Percentiles rank a stretch among this genome's conserved stretches.
Conservation (phyloP, 2,329 filamentous ascomycete genomes). For the Dryadomyces sulphureus region DNA sequence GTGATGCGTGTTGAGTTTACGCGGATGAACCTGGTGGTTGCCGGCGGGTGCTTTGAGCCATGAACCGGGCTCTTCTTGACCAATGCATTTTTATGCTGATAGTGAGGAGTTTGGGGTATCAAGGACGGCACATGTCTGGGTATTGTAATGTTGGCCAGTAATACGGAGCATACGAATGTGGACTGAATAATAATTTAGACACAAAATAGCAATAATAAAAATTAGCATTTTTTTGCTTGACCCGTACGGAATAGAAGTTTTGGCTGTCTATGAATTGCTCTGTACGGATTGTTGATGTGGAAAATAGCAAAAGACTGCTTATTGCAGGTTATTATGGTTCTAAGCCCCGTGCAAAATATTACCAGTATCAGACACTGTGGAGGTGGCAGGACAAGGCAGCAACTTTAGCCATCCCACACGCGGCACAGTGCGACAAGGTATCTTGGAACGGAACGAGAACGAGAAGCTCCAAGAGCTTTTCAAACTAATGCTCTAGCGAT, state of each 20-base stretch:
- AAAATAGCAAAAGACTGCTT: background rate
- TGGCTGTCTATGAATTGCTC: too few relatives aligned
- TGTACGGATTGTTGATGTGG: background rate
- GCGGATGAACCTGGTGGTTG: conserved; percentile 84
- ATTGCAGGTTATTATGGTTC: too few relatives aligned
- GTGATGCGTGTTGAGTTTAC: conserved; percentile 91
- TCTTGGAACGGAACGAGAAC: too few relatives aligned
- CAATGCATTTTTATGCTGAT: background rate
- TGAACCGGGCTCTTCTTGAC: conserved; percentile 14
- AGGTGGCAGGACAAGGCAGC: background rate
- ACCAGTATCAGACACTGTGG: background rate
- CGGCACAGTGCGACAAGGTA: background rate
- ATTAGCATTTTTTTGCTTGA: too few relatives aligned
- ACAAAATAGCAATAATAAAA: background rate
- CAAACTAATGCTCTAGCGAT: background rate
- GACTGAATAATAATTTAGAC: background rate
- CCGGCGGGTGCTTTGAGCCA: conserved; percentile 57
- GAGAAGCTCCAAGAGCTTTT: background rate
- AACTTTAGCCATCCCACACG: background rate
- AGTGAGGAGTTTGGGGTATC: background rate
- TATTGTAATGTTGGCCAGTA: background rate
- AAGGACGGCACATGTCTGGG: background rate
- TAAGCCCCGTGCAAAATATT: too few relatives aligned
- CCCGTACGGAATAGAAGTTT: too few relatives aligned
- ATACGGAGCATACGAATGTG: too few relatives aligned